Conservation (phyloP, 768 basidiomycete genomes). For the Rhizopogon rudus region DNA sequence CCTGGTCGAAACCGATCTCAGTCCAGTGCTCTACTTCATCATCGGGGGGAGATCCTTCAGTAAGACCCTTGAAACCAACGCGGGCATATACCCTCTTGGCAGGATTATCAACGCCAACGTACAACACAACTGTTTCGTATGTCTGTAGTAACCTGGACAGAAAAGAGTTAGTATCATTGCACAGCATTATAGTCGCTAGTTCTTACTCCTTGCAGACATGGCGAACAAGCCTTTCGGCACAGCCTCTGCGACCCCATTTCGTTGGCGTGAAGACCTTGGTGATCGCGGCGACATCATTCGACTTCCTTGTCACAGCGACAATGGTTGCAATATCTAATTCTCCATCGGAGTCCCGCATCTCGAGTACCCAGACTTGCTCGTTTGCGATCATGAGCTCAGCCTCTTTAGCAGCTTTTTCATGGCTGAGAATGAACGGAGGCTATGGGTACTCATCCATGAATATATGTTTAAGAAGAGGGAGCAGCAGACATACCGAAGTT, state of each 20-base stretch:
- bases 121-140: slow-evolving; percentile 44
- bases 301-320: slow-evolving; percentile 53
- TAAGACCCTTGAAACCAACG: slow-evolving; percentile 47
- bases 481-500: slow-evolving; percentile 38
- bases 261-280: slow-evolving; percentile 55
- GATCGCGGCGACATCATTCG: slow-evolving; percentile 44
- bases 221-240: slow-evolving; percentile 48
- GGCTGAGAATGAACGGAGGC: slow-evolving; percentile 32
- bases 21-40: slow-evolving; percentile 43
- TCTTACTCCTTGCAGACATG: slow-evolving; percentile 40
- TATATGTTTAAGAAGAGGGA: background rate
- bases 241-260: slow-evolving; percentile 39
- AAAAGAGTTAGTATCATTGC: slow-evolving; percentile 7
- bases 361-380: slow-evolving; percentile 50
- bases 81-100: slow-evolving; percentile 50
- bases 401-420: slow-evolving; percentile 36
- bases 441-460: slow-evolving; percentile 28
- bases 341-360: slow-evolving; percentile 25
- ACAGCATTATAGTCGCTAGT: background rate
- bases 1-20: slow-evolving; percentile 48
- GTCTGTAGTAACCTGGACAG: slow-evolving; percentile 34
- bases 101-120: slow-evolving; percentile 47
- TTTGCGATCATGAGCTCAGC: slow-evolving; percentile 43
- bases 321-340: slow-evolving; percentile 34
- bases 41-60: slow-evolving; percentile 27